Base-by-base conservation (phyloP, 2,329 filamentous ascomycete species). In the Macrophomina pseudophaseolina region DNA sequence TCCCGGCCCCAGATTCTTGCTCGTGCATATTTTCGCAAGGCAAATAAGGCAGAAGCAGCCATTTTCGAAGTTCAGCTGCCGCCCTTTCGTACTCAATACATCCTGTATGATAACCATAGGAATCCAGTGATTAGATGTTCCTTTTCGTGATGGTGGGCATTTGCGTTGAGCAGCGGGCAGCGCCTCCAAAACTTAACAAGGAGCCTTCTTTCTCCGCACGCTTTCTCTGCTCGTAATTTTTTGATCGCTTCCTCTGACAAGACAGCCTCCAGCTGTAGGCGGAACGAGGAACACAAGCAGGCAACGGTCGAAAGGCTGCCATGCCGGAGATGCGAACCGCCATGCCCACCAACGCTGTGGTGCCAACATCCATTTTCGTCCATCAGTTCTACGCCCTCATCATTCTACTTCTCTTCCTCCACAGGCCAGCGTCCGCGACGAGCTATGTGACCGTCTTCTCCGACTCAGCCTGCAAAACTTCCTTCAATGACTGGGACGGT, bases 401-500 rank as follows among this genome's bases (percentile, higher is more conserved):
- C 11, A 44, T 44, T n/a, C 12, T 12, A 8, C 46, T 49, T 7
- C 23, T 30, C 46, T 49, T 28, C n/a, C 46, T 49, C 18, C 8
- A 18, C 12, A 8, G 6, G 8, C 23, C n/a, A 11, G 12, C 46
- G n/a, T 49, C 46, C 9, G 46, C 46, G 8, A 49, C 58, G 28
- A 62, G 38, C 42, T 35, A 33, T 33, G 42, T 62, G 40, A 33
- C 35, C 42, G 46, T 46, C 48, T 65, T 65, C 49, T 65, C 32
- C 33, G 63, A 65, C 52, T 46, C 53, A 16, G 33, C 48, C 5
- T 65, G 63, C 38, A 23, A 65, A 38, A 54, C 53, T 14, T 65
- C 63, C 40, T 65, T 56, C 30, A 65, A 16, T 5, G 40, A 38
- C 52, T 46, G 51, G 18, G 42, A 54, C 28, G 63, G 63, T 51